A percentile compares a stretch with the other conserved stretches of the same genome.
phyloP scores from a whole-genome alignment of 306 rosid species.

The Gynostemma pentaphyllum region DNA sequence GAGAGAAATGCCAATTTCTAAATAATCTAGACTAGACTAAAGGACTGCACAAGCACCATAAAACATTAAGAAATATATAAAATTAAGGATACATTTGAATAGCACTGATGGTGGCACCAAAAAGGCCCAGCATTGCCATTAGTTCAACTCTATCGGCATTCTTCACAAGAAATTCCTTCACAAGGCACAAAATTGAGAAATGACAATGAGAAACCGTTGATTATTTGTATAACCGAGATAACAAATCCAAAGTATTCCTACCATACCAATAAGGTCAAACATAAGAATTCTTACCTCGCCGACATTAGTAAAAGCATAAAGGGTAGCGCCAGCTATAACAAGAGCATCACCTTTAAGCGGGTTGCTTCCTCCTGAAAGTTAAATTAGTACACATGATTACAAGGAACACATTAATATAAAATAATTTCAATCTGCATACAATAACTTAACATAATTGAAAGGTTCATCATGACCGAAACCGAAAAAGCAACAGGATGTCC shows the following conservation, averaged over 20 bases:
- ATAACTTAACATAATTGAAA: neutral
- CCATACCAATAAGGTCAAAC: neutral
- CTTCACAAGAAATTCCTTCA: conserved; percentile 85
- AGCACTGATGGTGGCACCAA: conserved; percentile 74
- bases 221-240: neutral
- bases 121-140: conserved; percentile 72
- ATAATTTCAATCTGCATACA: no score
- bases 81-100: conserved; percentile 88
- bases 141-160: conserved; percentile 82
- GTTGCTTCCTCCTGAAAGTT: conserved; percentile 61
- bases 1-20: neutral
- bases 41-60: neutral
- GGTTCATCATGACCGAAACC: neutral
- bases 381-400: conserved; percentile 6
- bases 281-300: conserved; percentile 41
- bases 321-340: conserved; percentile 70
- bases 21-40: neutral
- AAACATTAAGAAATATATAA: neutral
- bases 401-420: conserved; percentile 4
- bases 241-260: neutral
- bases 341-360: conserved; percentile 61
- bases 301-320: conserved; percentile 79
- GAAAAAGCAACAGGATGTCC: neutral
- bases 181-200: conserved; percentile 9
- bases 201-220: neutral